Conservation (phyloP, 2,329 filamentous ascomycete species). For the Penicillium griseofulvum region DNA sequence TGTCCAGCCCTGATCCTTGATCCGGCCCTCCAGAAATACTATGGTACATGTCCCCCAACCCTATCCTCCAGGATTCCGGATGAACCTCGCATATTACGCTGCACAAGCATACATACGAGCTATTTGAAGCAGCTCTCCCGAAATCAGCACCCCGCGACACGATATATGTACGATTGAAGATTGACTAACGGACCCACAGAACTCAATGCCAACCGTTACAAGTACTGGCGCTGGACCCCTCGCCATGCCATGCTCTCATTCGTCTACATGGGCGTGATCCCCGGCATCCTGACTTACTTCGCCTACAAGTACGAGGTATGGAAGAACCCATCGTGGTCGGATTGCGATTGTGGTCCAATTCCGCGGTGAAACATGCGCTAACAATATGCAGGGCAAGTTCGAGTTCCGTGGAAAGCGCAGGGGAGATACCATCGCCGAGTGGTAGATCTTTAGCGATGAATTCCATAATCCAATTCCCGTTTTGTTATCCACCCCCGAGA, state of each 20-base stretch:
- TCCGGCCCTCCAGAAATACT: conserved; percentile 50
- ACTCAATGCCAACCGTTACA: conserved; percentile 80
- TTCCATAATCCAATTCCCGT: conserved; percentile 6
- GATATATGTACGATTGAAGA: neutral
- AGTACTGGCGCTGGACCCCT: conserved; percentile 92
- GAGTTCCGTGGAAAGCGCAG: conserved; percentile 82
- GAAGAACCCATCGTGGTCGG: conserved; percentile 22
- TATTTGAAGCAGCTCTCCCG: neutral
- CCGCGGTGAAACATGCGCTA: conserved; percentile 12
- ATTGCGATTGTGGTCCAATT: neutral
- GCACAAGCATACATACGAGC: neutral
- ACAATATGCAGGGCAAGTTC: conserved; percentile 69
- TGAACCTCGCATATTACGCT: neutral
- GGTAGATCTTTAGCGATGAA: conserved; percentile 48
- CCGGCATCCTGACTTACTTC: conserved; percentile 65
- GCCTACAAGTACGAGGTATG: conserved; percentile 85
- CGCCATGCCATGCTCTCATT: conserved; percentile 78
- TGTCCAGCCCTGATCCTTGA: conserved; percentile 43
- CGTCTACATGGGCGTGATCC: conserved; percentile 71
- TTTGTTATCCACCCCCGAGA: neutral
- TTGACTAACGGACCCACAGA: conserved; percentile 50
- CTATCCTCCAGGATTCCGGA: conserved; percentile 2
- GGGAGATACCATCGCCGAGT: conserved; percentile 81
- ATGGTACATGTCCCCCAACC: conserved; percentile 42
- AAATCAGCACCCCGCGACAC: neutral